Evolutionary conservation across 345 rosid species (phyloP).

Genomic region (Linum tenue): DNA sequence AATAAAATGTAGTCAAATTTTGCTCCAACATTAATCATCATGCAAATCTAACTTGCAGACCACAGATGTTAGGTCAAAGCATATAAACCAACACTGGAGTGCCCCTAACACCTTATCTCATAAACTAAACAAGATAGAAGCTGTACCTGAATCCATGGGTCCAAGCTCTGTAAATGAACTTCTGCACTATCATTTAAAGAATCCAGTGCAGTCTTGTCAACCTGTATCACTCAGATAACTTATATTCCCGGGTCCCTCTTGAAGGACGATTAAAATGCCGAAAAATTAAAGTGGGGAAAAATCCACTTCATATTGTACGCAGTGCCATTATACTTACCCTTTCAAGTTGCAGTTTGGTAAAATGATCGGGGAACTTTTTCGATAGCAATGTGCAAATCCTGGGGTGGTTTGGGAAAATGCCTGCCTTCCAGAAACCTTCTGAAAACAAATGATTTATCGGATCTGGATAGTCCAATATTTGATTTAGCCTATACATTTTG

Average conservation of each 20-base stretch:
- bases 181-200: slow-evolving; percentile 79
- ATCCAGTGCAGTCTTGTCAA: slow-evolving; percentile 84
- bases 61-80: background rate
- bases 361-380: slow-evolving; percentile 93
- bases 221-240: slow-evolving; percentile 33
- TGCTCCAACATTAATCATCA: background rate
- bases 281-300: background rate
- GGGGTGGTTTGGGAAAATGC: slow-evolving; percentile 78
- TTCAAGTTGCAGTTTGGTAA: slow-evolving; percentile 85
- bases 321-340: slow-evolving; percentile 44
- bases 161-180: slow-evolving; percentile 85
- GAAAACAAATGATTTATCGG: slow-evolving; percentile 60
- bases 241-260: slow-evolving; percentile 1
- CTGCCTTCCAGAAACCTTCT: slow-evolving; percentile 92
- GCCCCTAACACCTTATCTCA: background rate
- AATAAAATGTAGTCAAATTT: background rate
- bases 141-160: slow-evolving; percentile 91
- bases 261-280: slow-evolving; percentile 5
- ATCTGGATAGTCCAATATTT: slow-evolving; percentile 89
- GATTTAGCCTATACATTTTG: slow-evolving; percentile 87
- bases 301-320: background rate
- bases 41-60: background rate
- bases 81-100: background rate
- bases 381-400: slow-evolving; percentile 82
- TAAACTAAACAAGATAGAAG: background rate